These are phyloP conservation scores for Coemansia sp. DNA, from an alignment of 192 early-diverging fungal genomes.

Conservation along the genomic window DNA sequence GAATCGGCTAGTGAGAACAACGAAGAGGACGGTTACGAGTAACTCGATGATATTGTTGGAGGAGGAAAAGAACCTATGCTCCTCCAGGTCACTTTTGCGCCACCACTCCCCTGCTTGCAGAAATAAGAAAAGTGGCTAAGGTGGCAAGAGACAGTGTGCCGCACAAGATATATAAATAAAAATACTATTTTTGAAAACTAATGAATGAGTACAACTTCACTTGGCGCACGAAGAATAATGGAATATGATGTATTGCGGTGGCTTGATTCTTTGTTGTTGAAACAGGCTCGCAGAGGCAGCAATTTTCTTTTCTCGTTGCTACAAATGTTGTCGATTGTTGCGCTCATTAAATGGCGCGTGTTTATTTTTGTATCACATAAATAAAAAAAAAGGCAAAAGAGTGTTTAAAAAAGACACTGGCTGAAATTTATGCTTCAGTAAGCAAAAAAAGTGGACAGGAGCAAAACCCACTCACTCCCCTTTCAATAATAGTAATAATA, in stretches of 20 bases:
- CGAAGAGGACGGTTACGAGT: neutral
- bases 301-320: neutral
- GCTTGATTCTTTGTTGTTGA: neutral
- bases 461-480: too few relatives aligned
- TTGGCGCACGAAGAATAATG: neutral
- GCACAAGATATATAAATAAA: neutral
- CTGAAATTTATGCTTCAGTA: neutral
- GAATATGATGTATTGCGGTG: neutral
- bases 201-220: neutral
- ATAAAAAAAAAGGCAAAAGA: neutral
- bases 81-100: too few relatives aligned
- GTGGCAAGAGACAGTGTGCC: neutral
- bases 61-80: neutral
- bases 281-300: neutral
- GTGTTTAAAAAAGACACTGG: too few relatives aligned
- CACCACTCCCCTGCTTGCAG: too few relatives aligned
- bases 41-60: neutral
- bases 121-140: neutral
- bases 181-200: neutral
- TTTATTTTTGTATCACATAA: neutral
- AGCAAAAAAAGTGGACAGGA: too few relatives aligned
- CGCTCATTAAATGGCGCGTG: too few relatives aligned
- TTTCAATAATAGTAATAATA: neutral
- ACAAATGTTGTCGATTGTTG: too few relatives aligned
- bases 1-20: neutral